phyloP scores from a whole-genome alignment of 257 asterid species.

The Solanum pinnatisectum region DNA sequence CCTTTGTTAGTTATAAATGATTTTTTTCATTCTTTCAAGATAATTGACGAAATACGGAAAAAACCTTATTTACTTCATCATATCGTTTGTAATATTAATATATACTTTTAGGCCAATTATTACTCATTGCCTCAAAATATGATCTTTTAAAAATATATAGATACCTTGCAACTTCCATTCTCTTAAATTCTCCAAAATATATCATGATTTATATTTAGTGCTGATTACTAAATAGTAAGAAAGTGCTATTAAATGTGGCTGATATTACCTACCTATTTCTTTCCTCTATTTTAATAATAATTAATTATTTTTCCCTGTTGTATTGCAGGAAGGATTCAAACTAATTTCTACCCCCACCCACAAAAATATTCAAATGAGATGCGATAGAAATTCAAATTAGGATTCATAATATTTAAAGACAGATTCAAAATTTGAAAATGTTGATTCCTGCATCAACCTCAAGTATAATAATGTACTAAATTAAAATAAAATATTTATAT shows the following conservation, averaged over 20 bases:
- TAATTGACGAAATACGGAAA: accelerated
- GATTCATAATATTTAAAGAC: too few relatives aligned
- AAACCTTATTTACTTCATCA: neutral
- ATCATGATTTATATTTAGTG: neutral
- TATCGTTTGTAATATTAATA: accelerated
- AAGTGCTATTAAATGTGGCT: neutral
- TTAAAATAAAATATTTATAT: too few relatives aligned
- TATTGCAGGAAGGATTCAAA: neutral
- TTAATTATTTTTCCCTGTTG: neutral
- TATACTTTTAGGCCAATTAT: neutral
- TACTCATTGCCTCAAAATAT: neutral
- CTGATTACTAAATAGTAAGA: neutral
- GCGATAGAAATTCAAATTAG: too few relatives aligned
- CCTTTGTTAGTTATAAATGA: neutral
- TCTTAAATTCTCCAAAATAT: neutral
- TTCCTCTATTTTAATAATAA: neutral
- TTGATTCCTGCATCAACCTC: too few relatives aligned
- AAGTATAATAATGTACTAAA: too few relatives aligned
- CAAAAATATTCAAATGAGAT: neutral
- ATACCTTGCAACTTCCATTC: neutral
- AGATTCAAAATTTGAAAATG: too few relatives aligned
- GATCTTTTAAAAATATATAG: neutral
- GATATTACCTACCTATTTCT: neutral
- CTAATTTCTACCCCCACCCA: neutral
- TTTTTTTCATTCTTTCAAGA: neutral